Percentiles rank a stretch among this genome's conserved stretches.
Evolutionary conservation across 352 stramenopile genomes (phyloP).

Genomic region (Globisporangium nagaii): DNA sequence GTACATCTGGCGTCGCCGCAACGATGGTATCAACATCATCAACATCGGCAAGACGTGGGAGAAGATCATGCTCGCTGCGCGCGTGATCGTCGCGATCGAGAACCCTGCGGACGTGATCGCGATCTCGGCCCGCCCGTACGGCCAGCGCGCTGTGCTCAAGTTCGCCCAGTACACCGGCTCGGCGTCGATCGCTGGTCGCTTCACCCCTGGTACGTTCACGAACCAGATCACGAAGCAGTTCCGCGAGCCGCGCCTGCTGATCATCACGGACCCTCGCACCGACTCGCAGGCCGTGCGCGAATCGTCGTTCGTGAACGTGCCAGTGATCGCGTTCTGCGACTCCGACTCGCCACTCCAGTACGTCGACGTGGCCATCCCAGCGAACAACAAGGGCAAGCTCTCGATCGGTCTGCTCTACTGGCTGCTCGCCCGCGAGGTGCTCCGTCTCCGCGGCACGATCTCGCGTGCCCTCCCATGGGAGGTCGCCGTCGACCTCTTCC

Average conservation of each 20-base stretch:
- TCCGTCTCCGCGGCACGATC: constrained; percentile 96
- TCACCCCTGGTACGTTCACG: constrained; percentile 99
- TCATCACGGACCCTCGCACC: constrained; percentile 99
- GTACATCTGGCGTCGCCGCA: constrained; percentile 99
- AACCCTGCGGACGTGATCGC: constrained; percentile 99
- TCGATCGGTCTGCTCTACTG: constrained; percentile 99
- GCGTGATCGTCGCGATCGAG: constrained; percentile 99
- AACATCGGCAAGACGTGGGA: constrained; percentile 99
- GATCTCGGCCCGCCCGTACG: constrained; percentile 98
- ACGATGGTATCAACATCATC: constrained; percentile 99
- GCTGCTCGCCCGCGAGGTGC: constrained; percentile 98
- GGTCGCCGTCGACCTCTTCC: constrained; percentile 99
- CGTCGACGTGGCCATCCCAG: constrained; percentile 99
- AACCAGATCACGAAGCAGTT: constrained; percentile 99
- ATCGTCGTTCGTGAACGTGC: constrained; percentile 99
- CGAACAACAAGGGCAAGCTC: constrained; percentile 99
- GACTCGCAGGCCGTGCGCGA: constrained; percentile 97
- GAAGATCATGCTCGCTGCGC: constrained; percentile 99
- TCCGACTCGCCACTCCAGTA: constrained; percentile 99
- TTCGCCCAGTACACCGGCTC: constrained; percentile 99
- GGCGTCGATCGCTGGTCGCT: constrained; percentile 97
- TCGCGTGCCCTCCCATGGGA: constrained; percentile 94
- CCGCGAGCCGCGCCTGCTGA: constrained; percentile 98
- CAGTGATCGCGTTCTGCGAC: constrained; percentile 99
- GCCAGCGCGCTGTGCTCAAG: constrained; percentile 99